Conservation (phyloP, 306 rosid species). For the Quercus rubra region DNA sequence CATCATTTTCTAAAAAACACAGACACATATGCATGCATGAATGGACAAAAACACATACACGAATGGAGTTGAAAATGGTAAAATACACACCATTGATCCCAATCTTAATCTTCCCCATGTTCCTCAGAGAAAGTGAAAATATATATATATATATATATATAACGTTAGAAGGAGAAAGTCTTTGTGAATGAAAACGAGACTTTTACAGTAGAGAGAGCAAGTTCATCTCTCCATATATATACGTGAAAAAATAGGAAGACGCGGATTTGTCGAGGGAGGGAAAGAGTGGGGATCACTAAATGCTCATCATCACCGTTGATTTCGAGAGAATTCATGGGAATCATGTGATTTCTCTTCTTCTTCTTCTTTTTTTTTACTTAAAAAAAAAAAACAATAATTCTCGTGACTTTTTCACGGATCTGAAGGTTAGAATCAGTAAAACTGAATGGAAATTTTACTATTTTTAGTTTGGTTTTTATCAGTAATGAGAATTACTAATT, state of each 20-base stretch:
- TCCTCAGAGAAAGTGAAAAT: neutral
- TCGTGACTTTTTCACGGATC: neutral
- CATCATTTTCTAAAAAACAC: neutral
- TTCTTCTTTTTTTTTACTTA: too few species aligned
- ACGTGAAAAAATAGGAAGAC: neutral
- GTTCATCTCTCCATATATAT: neutral
- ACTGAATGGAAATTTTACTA: too few species aligned
- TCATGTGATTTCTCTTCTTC: neutral
- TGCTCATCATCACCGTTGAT: neutral
- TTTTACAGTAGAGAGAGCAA: neutral
- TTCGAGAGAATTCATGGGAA: neutral
- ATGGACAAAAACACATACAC: too few species aligned
- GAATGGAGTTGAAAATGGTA: neutral
- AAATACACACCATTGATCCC: constrained; percentile 68
- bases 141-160: too few species aligned
- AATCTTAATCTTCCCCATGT: constrained; percentile 69
- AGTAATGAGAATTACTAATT: too few species aligned
- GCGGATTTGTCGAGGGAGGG: neutral
- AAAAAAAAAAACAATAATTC: too few species aligned
- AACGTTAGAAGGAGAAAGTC: neutral
- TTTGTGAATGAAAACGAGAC: neutral
- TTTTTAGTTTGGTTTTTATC: too few species aligned
- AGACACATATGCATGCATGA: too few species aligned
- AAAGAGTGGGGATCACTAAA: neutral
- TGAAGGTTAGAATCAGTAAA: neutral